These are phyloP conservation scores for Pisolithus tinctorius DNA, from an alignment of 768 basidiomycete species.

Conservation along the genomic window DNA sequence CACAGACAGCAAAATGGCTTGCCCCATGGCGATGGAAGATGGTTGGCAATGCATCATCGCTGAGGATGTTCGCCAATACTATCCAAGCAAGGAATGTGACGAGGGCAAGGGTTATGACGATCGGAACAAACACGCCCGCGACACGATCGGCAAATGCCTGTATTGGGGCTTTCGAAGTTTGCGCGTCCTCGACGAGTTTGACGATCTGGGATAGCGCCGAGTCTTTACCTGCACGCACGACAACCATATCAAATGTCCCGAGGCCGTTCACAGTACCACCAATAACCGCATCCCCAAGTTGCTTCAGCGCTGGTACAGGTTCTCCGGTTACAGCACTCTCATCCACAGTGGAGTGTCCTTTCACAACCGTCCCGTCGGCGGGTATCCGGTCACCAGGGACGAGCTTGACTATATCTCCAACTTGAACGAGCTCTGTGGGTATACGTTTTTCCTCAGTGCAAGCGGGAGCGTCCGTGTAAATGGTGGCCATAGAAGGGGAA, in stretches of 20 bases:
- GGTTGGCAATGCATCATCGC: conserved; percentile 56
- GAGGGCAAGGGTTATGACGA: conserved; percentile 75
- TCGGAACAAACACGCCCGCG: conserved; percentile 92
- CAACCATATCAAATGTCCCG: conserved; percentile 95
- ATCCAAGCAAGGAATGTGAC: conserved; percentile 86
- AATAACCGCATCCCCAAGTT: conserved; percentile 78
- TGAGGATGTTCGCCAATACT: conserved; percentile 54
- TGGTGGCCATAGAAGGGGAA: conserved; percentile 90
- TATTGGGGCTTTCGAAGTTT: conserved; percentile 96
- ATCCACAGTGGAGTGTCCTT: conserved; percentile 83
- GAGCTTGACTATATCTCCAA: conserved; percentile 88
- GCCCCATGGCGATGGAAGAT: conserved; percentile 85
- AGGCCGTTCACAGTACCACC: conserved; percentile 96
- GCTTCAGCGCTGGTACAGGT: conserved; percentile 82
- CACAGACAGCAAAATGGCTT: conserved; percentile 81
- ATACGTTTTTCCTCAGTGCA: conserved; percentile 86
- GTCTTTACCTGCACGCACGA: conserved; percentile 93
- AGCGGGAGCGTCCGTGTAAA: conserved; percentile 80
- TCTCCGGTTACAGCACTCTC: conserved; percentile 98
- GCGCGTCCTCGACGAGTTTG: conserved; percentile 93
- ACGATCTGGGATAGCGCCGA: conserved; percentile 97
- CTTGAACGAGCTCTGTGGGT: conserved; percentile 90
- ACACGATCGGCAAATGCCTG: conserved; percentile 94
- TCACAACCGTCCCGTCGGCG: conserved; percentile 86
- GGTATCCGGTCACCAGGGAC: conserved; percentile 96